These are phyloP conservation scores for Artomyces pyxidatus DNA, from an alignment of 768 basidiomycete species.

Conservation along the genomic window DNA sequence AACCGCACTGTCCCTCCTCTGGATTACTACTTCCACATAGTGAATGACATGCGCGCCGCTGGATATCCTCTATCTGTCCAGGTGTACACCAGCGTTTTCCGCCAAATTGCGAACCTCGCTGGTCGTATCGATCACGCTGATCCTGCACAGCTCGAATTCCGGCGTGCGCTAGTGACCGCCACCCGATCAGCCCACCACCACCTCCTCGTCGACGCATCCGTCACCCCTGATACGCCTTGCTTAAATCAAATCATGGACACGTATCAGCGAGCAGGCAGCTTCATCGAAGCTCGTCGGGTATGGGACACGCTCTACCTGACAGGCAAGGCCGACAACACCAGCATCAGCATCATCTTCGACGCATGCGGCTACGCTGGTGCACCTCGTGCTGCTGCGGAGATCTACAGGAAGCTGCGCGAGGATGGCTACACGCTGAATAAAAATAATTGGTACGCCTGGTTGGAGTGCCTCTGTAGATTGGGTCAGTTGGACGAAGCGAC, in stretches of 20 bases:
- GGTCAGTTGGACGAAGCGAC: slow-evolving; percentile 60
- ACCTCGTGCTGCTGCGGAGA: slow-evolving; percentile 40
- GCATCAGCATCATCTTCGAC: slow-evolving; percentile 79
- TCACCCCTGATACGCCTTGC: slow-evolving; percentile 49
- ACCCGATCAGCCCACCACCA: slow-evolving; percentile 64
- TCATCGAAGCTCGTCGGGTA: slow-evolving; percentile 61
- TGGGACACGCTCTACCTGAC: slow-evolving; percentile 70
- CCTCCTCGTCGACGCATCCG: slow-evolving; percentile 69
- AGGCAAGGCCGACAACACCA: slow-evolving; percentile 49
- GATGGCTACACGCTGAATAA: slow-evolving; percentile 46
- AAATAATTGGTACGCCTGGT: slow-evolving; percentile 73
- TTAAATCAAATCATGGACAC: slow-evolving; percentile 85
- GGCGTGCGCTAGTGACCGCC: slow-evolving; percentile 33
- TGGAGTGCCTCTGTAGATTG: slow-evolving; percentile 80
- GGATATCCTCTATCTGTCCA: slow-evolving; percentile 48
- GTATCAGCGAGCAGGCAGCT: slow-evolving; percentile 72
- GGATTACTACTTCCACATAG: slow-evolving; percentile 62
- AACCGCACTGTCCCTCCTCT: slow-evolving; percentile 22
- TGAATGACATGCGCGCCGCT: slow-evolving; percentile 69
- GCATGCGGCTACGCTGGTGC: slow-evolving; percentile 64
- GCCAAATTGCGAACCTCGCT: slow-evolving; percentile 42
- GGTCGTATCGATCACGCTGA: slow-evolving; percentile 13
- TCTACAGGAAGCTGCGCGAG: slow-evolving; percentile 43
- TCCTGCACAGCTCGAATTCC: slow-evolving; percentile 14
- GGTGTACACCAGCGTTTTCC: slow-evolving; percentile 63